Conservation (phyloP, 2,329 filamentous ascomycete species). For the Alternaria conjuncta region DNA sequence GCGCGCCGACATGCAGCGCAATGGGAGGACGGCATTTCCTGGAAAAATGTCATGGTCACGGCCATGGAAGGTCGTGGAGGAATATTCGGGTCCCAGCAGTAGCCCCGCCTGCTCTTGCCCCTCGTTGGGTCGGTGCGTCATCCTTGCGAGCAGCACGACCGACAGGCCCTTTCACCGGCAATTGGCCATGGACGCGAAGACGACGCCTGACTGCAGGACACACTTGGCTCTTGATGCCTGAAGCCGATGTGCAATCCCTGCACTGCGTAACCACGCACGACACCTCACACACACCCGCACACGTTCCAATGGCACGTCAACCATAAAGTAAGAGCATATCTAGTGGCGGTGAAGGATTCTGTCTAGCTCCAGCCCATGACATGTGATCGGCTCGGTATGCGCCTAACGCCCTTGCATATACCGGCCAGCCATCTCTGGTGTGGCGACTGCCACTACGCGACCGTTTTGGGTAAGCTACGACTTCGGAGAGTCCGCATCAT, state of each 20-base stretch:
- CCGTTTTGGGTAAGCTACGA: neutral
- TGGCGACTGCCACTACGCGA: neutral
- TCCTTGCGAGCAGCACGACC: slow-evolving; percentile 25
- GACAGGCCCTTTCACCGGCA: slow-evolving; percentile 11
- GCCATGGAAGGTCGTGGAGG: slow-evolving; percentile 28
- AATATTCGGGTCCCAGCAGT: slow-evolving; percentile 33
- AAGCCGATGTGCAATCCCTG: slow-evolving; percentile 22
- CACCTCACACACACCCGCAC: slow-evolving; percentile 24
- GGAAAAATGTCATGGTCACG: slow-evolving; percentile 20
- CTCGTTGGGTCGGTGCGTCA: slow-evolving; percentile 38
- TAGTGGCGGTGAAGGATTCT: slow-evolving; percentile 31
- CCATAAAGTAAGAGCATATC: slow-evolving; percentile 6
- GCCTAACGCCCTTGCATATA: slow-evolving; percentile 15
- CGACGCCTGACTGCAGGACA: slow-evolving; percentile 28
- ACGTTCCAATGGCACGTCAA: slow-evolving; percentile 28
- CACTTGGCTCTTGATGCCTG: slow-evolving; percentile 30
- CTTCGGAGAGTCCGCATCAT: neutral
- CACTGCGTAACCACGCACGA: slow-evolving; percentile 32
- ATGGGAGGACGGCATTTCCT: slow-evolving; percentile 20
- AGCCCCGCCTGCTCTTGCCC: slow-evolving; percentile 32
- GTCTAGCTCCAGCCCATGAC: slow-evolving; percentile 21
- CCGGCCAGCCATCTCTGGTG: neutral
- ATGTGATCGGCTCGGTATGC: slow-evolving; percentile 25
- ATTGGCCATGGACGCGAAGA: slow-evolving; percentile 38
- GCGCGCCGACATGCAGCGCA: slow-evolving; percentile 19